Evolutionary conservation across 495 filamentous ascomycete species (phyloP), one percentile per base, ranked within the genome.

Genomic region (Penicillium flavigenum): DNA sequence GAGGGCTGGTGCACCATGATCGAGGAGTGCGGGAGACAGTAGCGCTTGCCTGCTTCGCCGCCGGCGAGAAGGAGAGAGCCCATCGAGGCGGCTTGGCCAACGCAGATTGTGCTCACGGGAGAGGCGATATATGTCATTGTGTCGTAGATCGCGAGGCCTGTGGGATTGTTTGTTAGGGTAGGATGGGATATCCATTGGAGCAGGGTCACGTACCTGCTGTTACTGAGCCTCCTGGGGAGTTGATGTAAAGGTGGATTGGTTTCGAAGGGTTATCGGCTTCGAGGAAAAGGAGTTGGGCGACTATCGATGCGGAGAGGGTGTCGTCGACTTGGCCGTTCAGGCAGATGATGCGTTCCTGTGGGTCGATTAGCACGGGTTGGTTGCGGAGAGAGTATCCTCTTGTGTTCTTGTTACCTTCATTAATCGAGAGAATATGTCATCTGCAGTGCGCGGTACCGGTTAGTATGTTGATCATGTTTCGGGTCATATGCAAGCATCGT

Each of bases 1-100:
- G 86, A 85, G 7, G 95, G 94, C 69, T 98, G 94, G 69, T 98
- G 94, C 29, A 98, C 82, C 94, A 98, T 98, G 63, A 98, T 87
- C 50, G 88, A 88, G 57, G 86, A 89, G 72, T 98, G 92, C 22
- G 94, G 94, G 39, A 98, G 80, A 50, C 88, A 91, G 75, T 87
- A 96, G 19, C 94, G 79, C 71, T 91, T 89, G 38, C 91, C 90
- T n/a, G 88, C 77, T 45, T 88, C 79, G 12, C 94, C 94, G 41
- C 94, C 94, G 55, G 88, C 87, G 4, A 98, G 83, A 0, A 98
- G 81, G 20, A 97, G 79, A 2, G 87, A 90, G 49, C 93, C 94
- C 94, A 98, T 98, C 19, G 87, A 91, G 4, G 94, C 93, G 0
- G 94, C 94, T 70, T 95, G 91, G 5, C 94, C 94, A 22, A 98